These are phyloP conservation scores for Ophiostoma fasciatum DNA, from an alignment of 2,329 filamentous ascomycete genomes.

Conservation along the genomic window DNA sequence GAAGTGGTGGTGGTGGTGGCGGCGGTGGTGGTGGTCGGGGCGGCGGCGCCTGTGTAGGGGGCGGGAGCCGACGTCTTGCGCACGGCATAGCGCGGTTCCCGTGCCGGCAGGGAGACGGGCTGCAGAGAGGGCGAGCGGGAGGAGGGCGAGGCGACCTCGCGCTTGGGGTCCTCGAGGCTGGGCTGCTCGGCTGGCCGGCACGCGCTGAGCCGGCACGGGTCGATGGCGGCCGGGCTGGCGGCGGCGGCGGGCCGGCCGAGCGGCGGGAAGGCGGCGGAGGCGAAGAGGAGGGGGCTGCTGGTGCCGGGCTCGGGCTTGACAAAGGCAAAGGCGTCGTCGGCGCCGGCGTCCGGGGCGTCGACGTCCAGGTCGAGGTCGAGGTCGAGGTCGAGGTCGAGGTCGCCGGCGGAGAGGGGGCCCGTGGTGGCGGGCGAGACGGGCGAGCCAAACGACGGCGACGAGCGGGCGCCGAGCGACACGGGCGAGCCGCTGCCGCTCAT, in stretches of 20 bases:
- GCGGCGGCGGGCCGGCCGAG: slow-evolving; percentile 10
- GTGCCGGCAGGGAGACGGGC: slow-evolving; percentile 1
- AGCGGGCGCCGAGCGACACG: slow-evolving; percentile 22
- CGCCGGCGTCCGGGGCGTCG: background rate
- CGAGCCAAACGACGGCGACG: slow-evolving; percentile 20
- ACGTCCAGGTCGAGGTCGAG: slow-evolving; percentile 1
- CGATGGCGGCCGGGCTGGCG: slow-evolving; percentile 21
- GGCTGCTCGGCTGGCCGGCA: too few relatives aligned
- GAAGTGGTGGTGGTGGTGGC: slow-evolving; percentile 11
- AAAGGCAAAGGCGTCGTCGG: slow-evolving; percentile 13
- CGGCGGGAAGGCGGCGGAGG: slow-evolving; percentile 13
- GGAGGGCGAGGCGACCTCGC: background rate
- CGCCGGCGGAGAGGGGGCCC: slow-evolving; percentile 15
- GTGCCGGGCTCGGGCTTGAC: slow-evolving; percentile 19
- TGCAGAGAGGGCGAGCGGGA: background rate
- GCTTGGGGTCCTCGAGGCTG: too few relatives aligned
- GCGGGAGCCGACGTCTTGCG: slow-evolving; percentile 13
- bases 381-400: background rate
- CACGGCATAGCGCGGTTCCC: slow-evolving; percentile 13
- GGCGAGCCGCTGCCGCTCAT: too few relatives aligned
- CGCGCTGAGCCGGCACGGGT: slow-evolving; percentile 22
- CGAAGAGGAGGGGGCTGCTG: slow-evolving; percentile 16
- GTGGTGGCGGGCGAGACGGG: slow-evolving; percentile 18
- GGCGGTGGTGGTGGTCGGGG: slow-evolving; percentile 5
- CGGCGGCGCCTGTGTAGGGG: too few relatives aligned